A percentile compares a stretch with the other conserved stretches of the same genome.
These are phyloP conservation scores for Solanum verrucosum DNA, from an alignment of 257 asterid genomes.

Conservation along the genomic window DNA sequence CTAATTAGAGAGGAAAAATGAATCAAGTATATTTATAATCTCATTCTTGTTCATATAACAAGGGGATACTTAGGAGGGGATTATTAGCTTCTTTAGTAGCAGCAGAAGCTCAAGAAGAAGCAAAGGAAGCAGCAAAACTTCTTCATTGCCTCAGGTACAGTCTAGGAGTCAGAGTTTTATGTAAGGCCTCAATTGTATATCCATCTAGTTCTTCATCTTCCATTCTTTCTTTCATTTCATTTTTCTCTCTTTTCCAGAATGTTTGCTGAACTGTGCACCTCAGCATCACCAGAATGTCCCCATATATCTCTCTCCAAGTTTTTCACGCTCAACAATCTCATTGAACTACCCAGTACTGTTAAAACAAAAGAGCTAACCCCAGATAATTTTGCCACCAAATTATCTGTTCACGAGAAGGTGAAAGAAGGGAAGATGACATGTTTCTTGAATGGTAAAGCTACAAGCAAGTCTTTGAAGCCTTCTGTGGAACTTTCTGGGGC, in stretches of 20 bases:
- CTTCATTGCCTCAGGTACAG: slow-evolving; percentile 66
- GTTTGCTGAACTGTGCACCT: slow-evolving; percentile 60
- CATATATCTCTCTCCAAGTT: slow-evolving; percentile 42
- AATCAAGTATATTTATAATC: background rate
- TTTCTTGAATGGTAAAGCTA: slow-evolving; percentile 15
- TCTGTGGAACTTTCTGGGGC: slow-evolving; percentile 19
- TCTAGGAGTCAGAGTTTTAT: background rate
- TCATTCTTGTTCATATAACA: background rate
- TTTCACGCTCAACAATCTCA: slow-evolving; percentile 57
- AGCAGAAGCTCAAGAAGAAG: slow-evolving; percentile 82
- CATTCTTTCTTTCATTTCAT: background rate
- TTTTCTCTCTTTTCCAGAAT: slow-evolving; percentile 30
- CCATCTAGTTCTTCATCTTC: background rate
- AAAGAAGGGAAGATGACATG: slow-evolving; percentile 23
- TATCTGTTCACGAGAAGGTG: slow-evolving; percentile 29
- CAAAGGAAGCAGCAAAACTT: slow-evolving; percentile 53
- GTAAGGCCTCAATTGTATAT: background rate
- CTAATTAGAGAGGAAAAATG: background rate
- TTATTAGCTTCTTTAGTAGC: slow-evolving; percentile 63
- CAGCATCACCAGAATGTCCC: slow-evolving; percentile 71
- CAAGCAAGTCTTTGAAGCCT: slow-evolving; percentile 14
- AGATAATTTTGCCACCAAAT: slow-evolving; percentile 15
- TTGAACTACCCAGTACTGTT: slow-evolving; percentile 40
- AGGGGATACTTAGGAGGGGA: slow-evolving; percentile 66
- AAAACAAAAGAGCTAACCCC: slow-evolving; percentile 24